phyloP scores from a whole-genome alignment of 1,284 basidiomycete species.

The Garcileccinum viscosum region DNA sequence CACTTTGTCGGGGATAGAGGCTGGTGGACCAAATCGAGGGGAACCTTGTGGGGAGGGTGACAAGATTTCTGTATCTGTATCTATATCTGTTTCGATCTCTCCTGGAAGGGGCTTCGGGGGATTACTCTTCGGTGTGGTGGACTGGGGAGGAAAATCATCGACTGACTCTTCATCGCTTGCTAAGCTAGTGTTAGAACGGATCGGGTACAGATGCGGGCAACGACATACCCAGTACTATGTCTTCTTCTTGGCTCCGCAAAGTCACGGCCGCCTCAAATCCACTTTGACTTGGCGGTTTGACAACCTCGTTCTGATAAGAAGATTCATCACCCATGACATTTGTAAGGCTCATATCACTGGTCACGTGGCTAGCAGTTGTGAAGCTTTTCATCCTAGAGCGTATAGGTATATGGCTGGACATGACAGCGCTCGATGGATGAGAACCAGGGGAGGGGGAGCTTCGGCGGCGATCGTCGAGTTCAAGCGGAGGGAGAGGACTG shows the following conservation, averaged over 20 bases:
- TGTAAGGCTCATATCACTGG: conserved; percentile 39
- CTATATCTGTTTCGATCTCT: conserved; percentile 33
- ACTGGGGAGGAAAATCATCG: conserved; percentile 24
- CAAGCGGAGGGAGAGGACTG: conserved; percentile 46
- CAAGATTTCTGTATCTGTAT: conserved; percentile 38
- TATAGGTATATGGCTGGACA: conserved; percentile 53
- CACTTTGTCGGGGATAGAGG: conserved; percentile 13
- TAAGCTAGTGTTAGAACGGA: conserved; percentile 26
- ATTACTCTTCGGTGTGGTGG: conserved; percentile 34
- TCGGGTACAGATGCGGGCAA: background rate
- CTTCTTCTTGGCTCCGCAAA: conserved; percentile 37
- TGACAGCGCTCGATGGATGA: conserved; percentile 31
- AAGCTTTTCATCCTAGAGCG: conserved; percentile 41
- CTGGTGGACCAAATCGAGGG: conserved; percentile 17
- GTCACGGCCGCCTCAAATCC: conserved; percentile 32
- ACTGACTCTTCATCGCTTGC: conserved; percentile 47
- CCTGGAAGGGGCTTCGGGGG: conserved; percentile 19
- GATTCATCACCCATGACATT: conserved; percentile 28
- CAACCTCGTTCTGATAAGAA: conserved; percentile 35
- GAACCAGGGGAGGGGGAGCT: conserved; percentile 31
- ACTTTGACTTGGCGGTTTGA: conserved; percentile 34
- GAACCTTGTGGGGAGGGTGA: conserved; percentile 29
- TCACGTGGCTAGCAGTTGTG: conserved; percentile 17
- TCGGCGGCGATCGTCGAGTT: conserved; percentile 43
- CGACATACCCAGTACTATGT: conserved; percentile 42